Conservation (phyloP, 768 basidiomycete species). For the Auricularia sp. region DNA sequence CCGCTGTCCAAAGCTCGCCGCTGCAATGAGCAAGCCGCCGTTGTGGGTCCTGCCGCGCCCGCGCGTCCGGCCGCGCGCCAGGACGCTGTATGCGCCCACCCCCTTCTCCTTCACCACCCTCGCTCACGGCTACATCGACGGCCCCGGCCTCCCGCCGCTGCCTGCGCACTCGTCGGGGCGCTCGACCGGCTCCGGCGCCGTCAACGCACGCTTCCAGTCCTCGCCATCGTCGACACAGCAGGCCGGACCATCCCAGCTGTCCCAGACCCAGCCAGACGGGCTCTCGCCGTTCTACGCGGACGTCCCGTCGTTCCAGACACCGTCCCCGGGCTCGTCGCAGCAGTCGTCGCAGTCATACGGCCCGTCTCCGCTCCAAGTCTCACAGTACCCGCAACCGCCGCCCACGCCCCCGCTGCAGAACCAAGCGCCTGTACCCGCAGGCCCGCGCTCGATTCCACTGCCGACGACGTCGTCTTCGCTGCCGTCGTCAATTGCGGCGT, state of each 20-base stretch:
- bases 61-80: background rate
- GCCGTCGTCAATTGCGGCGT: background rate
- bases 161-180: background rate
- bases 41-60: background rate
- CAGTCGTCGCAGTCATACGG: background rate
- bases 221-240: background rate
- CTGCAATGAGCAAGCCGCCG: slow-evolving; percentile 1
- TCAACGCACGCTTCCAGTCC: background rate
- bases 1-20: background rate
- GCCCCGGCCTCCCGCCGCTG: background rate
- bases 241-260: background rate
- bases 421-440: background rate
- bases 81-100: background rate
- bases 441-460: background rate
- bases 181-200: background rate
- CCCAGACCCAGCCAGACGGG: background rate
- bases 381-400: background rate
- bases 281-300: background rate
- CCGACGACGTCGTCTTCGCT: background rate
- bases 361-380: background rate
- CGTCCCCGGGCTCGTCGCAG: background rate
- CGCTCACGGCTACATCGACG: background rate
- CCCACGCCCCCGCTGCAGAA: background rate
- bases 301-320: background rate
- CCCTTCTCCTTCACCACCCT: background rate